phyloP scores from a whole-genome alignment of 2,329 filamentous ascomycete species.

The Knoxdaviesia proteae region DNA sequence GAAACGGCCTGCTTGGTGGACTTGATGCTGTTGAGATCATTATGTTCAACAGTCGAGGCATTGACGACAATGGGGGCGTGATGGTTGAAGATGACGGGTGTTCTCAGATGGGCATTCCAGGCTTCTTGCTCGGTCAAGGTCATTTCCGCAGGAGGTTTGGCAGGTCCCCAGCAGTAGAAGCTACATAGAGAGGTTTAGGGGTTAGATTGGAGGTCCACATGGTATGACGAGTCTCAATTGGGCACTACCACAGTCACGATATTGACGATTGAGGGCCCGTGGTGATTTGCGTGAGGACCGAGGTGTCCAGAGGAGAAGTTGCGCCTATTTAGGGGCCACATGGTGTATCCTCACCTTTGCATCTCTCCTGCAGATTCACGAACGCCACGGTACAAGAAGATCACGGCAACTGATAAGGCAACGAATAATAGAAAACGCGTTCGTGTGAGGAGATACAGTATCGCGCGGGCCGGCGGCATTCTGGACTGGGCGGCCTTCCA shows the following conservation, averaged over 20 bases:
- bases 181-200: slow-evolving; percentile 22
- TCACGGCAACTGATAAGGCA: slow-evolving; percentile 39
- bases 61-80: slow-evolving; percentile 77
- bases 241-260: not conserved
- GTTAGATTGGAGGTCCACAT: slow-evolving; percentile 5
- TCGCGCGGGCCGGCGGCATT: slow-evolving; percentile 55
- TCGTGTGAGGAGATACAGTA: slow-evolving; percentile 50
- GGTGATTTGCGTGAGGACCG: not conserved
- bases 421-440: slow-evolving; percentile 61
- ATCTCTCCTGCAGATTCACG: slow-evolving; percentile 64
- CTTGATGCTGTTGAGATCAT: slow-evolving; percentile 69
- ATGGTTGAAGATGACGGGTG: slow-evolving; percentile 90
- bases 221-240: not conserved
- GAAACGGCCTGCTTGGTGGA: slow-evolving; percentile 59
- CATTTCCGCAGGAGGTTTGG: slow-evolving; percentile 94
- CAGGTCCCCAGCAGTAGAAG: slow-evolving; percentile 93
- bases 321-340: too few species aligned
- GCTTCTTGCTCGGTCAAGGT: slow-evolving; percentile 70
- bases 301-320: slow-evolving; percentile 11
- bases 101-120: slow-evolving; percentile 77
- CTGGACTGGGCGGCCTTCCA: slow-evolving; percentile 78
- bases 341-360: slow-evolving; percentile 44
- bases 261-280: not conserved
- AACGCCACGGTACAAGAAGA: slow-evolving; percentile 79
- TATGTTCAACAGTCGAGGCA: slow-evolving; percentile 51